These are phyloP conservation scores for Curvularia lunata DNA, from an alignment of 2,329 filamentous ascomycete species.

Conservation along the genomic window DNA sequence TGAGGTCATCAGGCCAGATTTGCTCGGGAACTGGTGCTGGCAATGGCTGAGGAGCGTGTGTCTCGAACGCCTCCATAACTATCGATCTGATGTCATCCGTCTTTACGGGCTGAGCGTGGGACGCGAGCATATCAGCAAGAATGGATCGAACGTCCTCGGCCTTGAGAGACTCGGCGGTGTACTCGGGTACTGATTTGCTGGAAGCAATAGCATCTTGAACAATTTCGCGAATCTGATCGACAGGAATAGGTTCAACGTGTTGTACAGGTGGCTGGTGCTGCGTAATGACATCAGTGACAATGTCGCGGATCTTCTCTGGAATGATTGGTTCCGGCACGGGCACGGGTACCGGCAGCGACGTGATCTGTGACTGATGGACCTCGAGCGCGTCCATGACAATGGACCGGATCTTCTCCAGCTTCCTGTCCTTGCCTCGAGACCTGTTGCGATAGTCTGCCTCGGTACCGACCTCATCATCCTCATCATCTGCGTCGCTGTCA, in stretches of 20 bases:
- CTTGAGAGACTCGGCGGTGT: slow-evolving; percentile 29
- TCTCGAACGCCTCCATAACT: slow-evolving; percentile 39
- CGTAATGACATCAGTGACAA: slow-evolving; percentile 67
- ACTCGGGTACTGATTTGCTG: slow-evolving; percentile 42
- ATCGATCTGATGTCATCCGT: slow-evolving; percentile 36
- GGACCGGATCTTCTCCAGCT: slow-evolving; percentile 75
- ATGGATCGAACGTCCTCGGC: slow-evolving; percentile 39
- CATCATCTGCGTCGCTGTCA: slow-evolving; percentile 93
- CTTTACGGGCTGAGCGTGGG: slow-evolving; percentile 26
- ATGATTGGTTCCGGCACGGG: slow-evolving; percentile 36
- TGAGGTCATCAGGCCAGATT: slow-evolving; percentile 58
- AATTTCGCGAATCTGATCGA: slow-evolving; percentile 71
- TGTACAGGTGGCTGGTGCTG: slow-evolving; percentile 47
- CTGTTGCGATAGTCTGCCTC: slow-evolving; percentile 66
- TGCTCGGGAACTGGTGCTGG: slow-evolving; percentile 37
- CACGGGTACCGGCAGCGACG: slow-evolving; percentile 34
- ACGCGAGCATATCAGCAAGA: slow-evolving; percentile 31
- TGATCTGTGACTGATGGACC: slow-evolving; percentile 50
- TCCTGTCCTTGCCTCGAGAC: slow-evolving; percentile 80
- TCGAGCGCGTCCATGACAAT: slow-evolving; percentile 68
- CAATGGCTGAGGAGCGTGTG: slow-evolving; percentile 35
- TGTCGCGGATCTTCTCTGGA: slow-evolving; percentile 74
- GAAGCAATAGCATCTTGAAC: slow-evolving; percentile 68
- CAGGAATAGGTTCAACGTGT: slow-evolving; percentile 29
- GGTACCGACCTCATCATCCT: slow-evolving; percentile 74